phyloP scores from a whole-genome alignment of 176 grass and related monocot species.

The Otatea glauca region DNA sequence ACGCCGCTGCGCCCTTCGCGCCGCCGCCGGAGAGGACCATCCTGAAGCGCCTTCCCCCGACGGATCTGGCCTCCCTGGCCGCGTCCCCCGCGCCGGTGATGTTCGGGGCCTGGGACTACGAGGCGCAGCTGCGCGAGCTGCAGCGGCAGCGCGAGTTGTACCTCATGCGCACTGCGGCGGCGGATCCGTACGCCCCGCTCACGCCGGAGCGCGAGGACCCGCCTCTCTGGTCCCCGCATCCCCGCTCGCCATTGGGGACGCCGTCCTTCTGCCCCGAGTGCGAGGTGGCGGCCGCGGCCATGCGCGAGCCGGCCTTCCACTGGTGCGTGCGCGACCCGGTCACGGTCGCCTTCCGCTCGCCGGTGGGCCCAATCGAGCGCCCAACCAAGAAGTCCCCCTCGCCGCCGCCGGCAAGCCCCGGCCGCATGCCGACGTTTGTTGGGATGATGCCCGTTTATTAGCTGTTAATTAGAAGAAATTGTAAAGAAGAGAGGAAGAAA shows the following conservation, averaged over 20 bases:
- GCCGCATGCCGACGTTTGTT: background rate
- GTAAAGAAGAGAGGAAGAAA: background rate
- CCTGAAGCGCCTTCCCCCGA: slow-evolving; percentile 56
- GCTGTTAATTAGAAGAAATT: background rate
- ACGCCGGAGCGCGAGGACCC: slow-evolving; percentile 27
- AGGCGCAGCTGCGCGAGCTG: slow-evolving; percentile 56
- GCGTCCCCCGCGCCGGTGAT: background rate
- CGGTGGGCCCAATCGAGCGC: slow-evolving; percentile 82
- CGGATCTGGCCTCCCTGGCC: slow-evolving; percentile 60
- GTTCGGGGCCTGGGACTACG: slow-evolving; percentile 60
- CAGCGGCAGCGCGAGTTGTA: slow-evolving; percentile 67
- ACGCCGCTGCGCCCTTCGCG: background rate
- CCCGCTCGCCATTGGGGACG: background rate
- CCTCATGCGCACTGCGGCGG: slow-evolving; percentile 41
- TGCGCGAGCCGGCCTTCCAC: slow-evolving; percentile 67
- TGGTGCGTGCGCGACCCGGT: slow-evolving; percentile 81
- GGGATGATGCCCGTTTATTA: slow-evolving; percentile 50
- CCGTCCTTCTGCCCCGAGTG: slow-evolving; percentile 60
- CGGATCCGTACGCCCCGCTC: slow-evolving; percentile 33
- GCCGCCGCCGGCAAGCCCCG: background rate
- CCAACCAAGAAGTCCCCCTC: slow-evolving; percentile 60
- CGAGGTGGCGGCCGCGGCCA: slow-evolving; percentile 59
- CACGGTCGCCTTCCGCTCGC: slow-evolving; percentile 65
- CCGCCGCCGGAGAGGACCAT: slow-evolving; percentile 48
- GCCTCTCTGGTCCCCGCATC: slow-evolving; percentile 24